Percentiles rank a stretch among this genome's conserved stretches.
These are phyloP conservation scores for Nematocida sp. DNA, from an alignment of 371 early-diverging fungal species.

Conservation along the genomic window DNA sequence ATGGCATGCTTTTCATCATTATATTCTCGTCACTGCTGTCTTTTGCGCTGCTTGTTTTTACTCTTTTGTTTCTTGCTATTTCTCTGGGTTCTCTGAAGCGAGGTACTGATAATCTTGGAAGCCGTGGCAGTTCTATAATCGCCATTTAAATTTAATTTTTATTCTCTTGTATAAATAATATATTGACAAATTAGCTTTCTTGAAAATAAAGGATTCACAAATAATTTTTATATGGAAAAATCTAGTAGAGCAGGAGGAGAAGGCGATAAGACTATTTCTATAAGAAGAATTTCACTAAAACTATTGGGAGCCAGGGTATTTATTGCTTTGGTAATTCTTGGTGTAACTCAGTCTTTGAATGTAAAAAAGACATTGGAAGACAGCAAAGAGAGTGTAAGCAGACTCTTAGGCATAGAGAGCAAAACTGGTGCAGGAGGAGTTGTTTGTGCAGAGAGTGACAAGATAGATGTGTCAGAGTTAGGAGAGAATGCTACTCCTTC, in stretches of 20 bases:
- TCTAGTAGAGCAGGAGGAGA: background rate
- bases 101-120: constrained; percentile 40
- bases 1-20: constrained; percentile 19
- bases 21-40: constrained; percentile 33
- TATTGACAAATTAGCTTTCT: background rate
- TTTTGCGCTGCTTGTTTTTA: background rate
- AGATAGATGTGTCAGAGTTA: background rate
- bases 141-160: constrained; percentile 24
- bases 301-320: background rate
- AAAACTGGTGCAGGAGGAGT: background rate
- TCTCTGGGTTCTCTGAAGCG: constrained; percentile 31
- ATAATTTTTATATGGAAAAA: constrained; percentile 34
- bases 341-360: background rate
- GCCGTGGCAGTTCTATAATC: constrained; percentile 33
- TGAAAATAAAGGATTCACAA: constrained; percentile 11
- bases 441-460: background rate
- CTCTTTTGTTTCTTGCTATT: constrained; percentile 19
- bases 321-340: background rate
- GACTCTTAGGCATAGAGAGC: background rate
- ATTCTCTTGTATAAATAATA: background rate
- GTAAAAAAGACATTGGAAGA: constrained; percentile 2
- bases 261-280: background rate
- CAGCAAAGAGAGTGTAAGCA: constrained; percentile 12
- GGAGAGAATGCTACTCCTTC: background rate
- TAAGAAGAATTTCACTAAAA: background rate